Percentiles rank a stretch among this genome's conserved stretches.
phyloP scores from a whole-genome alignment of 139 green algal genomes.

The Chlamydomonas incerta region DNA sequence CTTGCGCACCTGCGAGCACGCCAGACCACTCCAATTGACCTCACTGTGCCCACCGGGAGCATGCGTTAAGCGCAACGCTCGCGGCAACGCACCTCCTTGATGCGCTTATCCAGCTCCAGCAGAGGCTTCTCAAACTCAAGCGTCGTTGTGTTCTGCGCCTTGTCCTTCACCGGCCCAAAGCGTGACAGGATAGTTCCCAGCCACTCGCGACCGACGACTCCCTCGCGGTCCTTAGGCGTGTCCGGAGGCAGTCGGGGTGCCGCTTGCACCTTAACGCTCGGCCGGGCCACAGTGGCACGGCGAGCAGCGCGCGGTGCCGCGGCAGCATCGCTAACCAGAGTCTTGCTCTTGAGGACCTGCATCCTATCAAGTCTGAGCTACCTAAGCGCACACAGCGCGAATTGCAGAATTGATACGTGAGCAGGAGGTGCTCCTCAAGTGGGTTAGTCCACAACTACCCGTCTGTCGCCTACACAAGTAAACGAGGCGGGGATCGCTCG shows the following conservation, averaged over 20 bases:
- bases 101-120: conserved; percentile 96
- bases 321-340: neutral
- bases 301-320: neutral
- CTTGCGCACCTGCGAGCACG: conserved; percentile 78
- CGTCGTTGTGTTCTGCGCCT: conserved; percentile 67
- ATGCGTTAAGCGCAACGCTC: too few species aligned
- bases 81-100: conserved; percentile 88
- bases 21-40: neutral
- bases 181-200: conserved; percentile 70
- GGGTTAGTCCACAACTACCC: too few species aligned
- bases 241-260: conserved; percentile 33
- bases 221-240: conserved; percentile 35
- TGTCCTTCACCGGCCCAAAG: conserved; percentile 86
- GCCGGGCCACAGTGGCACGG: neutral
- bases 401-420: too few species aligned
- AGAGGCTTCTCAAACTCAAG: conserved; percentile 98
- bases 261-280: neutral
- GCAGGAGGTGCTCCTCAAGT: too few species aligned
- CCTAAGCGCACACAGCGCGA: neutral
- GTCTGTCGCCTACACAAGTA: too few species aligned
- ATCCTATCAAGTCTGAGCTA: conserved; percentile 1
- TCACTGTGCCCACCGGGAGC: too few species aligned
- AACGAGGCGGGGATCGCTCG: too few species aligned
- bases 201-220: conserved; percentile 69
- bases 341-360: conserved; percentile 21